Base-by-base conservation (phyloP, 371 early-diverging fungal species). In the Mortierella sp. region DNA sequence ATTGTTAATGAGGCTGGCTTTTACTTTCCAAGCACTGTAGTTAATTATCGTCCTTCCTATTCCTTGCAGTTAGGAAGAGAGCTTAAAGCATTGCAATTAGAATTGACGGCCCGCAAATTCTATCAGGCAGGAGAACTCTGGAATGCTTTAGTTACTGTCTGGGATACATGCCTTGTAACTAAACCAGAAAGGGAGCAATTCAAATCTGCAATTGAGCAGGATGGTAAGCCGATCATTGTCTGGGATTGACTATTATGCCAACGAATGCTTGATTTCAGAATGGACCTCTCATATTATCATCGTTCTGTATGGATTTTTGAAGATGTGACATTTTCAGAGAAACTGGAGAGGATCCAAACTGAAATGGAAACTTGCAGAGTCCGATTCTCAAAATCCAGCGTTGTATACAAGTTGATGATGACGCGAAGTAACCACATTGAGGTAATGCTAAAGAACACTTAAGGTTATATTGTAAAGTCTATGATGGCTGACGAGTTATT, bases 341-440 rank as follows among this genome's bases (percentile, higher is more conserved):
- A 85, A 42, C 53, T 90, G 54, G 68, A 82, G 31, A 79, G 78
- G 13, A 73, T 90, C 22, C 84, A 83, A 19, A 66, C 74, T 3
- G 85, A 85, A 59, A 83, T 70, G n/a, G 81, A 80, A 0, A 61
- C 13, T 15, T 75, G 81, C 19, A 64, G 64, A 13, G 26, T 54
- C 1, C 70, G 72, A 13, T 80, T 61, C 55, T 80, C 81, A 17
- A 74, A 43, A 26, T 75, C 85, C 0, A 70, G 68, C 8, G 70
- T 64, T 6, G 75, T 94, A 1, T 87, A 86, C 55, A 81, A 76
- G 5, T 40, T 88, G 32, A 88, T 92, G 85, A 84, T 89, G 45
- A 83, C 86, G 34, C 85, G 94, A 12, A 85, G 83, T 62, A 88
- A 77, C 8, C 83, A 89, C 26, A 88, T 92, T 17, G 86, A 89